These are phyloP conservation scores for Hemileia vastatrix DNA, from an alignment of 1,284 basidiomycete genomes.

Conservation along the genomic window DNA sequence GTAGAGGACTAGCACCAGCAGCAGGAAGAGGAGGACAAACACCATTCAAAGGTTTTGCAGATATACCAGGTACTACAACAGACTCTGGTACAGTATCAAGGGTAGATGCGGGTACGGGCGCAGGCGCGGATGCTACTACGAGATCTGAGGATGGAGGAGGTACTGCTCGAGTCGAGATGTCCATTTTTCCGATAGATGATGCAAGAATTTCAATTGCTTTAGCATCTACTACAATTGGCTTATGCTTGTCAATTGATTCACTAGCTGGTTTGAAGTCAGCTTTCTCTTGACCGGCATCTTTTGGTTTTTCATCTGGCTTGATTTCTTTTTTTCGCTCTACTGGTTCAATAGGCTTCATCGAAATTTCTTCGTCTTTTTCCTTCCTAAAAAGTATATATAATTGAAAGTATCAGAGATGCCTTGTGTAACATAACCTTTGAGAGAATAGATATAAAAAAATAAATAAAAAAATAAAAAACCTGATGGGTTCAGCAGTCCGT, in stretches of 20 bases:
- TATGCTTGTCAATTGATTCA: too few relatives aligned
- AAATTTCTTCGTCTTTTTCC: constrained; percentile 27
- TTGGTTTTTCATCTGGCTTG: background rate
- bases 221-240: too few relatives aligned
- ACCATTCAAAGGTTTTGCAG: constrained; percentile 24
- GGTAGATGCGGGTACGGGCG: constrained; percentile 4
- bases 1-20: constrained; percentile 29
- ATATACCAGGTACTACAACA: constrained; percentile 3
- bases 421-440: too few relatives aligned
- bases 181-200: too few relatives aligned
- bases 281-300: constrained; percentile 42
- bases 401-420: too few relatives aligned
- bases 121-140: background rate
- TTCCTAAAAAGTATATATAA: too few relatives aligned
- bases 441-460: too few relatives aligned
- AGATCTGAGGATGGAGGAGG: too few relatives aligned
- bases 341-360: constrained; percentile 5
- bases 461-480: too few relatives aligned
- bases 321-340: constrained; percentile 6
- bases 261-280: constrained; percentile 5
- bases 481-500: too few relatives aligned
- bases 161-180: too few relatives aligned
- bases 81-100: constrained; percentile 20
- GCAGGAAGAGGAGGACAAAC: constrained; percentile 1
- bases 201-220: too few relatives aligned